Evolutionary conservation across 129 eudicot species (phyloP), one percentile per base, ranked within the genome.

Genomic region (Tanacetum coccineum): DNA sequence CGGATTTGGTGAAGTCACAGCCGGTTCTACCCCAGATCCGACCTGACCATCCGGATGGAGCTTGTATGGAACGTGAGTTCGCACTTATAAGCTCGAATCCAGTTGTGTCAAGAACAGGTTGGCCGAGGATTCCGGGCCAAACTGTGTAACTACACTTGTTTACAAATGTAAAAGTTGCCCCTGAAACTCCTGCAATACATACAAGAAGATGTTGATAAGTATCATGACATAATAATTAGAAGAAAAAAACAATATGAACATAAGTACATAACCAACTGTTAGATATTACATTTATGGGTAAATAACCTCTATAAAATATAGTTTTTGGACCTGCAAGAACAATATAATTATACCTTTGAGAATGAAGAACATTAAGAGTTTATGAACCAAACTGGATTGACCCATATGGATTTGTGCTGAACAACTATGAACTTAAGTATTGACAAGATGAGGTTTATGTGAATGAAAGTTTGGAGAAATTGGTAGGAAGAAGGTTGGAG

Each of bases 11-110:
- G 44, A 81, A 74, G 32, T 49, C 76, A 68, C 95, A 87, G 28
- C 85, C 95, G 17, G 85, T 83, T 73, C 95, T 26, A 4, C 80
- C 95, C 95, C 89, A 87, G 78, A 87, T 81, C n/a, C 95, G 89
- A 10, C 95, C 95, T 30, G 95, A 87, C 95, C 95, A 87, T 12
- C 95, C 95, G 2, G 72, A 39, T 3, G 89, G 87, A 39, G 89
- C 89, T 59, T 71, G 87, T 63, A 78, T 9, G 14, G 85, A 70
- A 14, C 80, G 87, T 0, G 95, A 76, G 13, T 62, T 59, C 13
- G 78, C 85, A 17, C 60, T 67, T 4, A 74, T 26, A 6, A 87
- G 89, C 79, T 87, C 85, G 64, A 87, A 87, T 4, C 95, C 95
- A 3, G 89, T 87, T 80, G 67, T 81, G 11, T 83, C 89, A 7